A percentile compares a stretch with the other conserved stretches of the same genome.
Conservation (phyloP, 129 eudicot genomes). For the Apium graveolens region DNA sequence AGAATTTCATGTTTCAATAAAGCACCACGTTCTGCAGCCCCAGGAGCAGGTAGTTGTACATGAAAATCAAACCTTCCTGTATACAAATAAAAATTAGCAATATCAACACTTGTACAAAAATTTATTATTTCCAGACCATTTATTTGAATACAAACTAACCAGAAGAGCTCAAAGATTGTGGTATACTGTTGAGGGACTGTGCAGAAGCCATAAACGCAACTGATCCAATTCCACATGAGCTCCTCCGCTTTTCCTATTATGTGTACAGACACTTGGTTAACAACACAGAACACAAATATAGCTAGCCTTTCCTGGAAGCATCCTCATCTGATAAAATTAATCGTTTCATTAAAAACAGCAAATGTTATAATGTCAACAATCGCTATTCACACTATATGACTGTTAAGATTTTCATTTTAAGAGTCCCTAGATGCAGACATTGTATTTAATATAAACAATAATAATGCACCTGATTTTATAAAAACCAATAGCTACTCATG, state of each 20-base stretch:
- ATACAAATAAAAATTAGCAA: neutral
- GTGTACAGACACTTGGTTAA: constrained; percentile 6
- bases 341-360: neutral
- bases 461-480: neutral
- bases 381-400: neutral
- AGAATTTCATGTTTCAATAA: constrained; percentile 67
- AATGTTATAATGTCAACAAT: neutral
- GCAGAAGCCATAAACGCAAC: constrained; percentile 81
- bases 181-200: constrained; percentile 68
- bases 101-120: neutral
- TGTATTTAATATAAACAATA: neutral
- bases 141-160: constrained; percentile 41
- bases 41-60: constrained; percentile 88
- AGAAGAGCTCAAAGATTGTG: constrained; percentile 76
- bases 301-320: neutral
- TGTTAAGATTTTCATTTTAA: neutral
- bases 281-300: neutral
- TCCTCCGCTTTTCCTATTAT: constrained; percentile 56
- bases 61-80: constrained; percentile 95
- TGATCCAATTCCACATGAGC: constrained; percentile 78
- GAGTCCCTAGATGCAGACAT: neutral
- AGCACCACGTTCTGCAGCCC: constrained; percentile 88
- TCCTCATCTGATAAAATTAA: neutral
- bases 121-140: neutral
- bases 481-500: neutral